phyloP scores from a whole-genome alignment of 2,329 filamentous ascomycete genomes.

The Cercospora canescens region DNA sequence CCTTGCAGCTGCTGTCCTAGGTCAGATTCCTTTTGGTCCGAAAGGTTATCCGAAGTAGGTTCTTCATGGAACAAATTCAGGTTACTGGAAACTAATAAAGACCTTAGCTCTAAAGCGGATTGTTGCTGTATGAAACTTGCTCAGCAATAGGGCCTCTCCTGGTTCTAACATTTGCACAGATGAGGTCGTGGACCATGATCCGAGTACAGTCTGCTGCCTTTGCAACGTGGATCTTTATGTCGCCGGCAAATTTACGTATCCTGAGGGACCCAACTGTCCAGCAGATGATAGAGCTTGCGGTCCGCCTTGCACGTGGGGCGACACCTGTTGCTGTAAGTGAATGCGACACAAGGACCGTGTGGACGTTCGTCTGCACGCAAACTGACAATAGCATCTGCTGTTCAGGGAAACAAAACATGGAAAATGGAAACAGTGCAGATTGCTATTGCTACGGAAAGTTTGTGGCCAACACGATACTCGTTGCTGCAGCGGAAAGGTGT shows the following conservation, averaged over 20 bases:
- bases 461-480: neutral
- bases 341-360: neutral
- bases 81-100: neutral
- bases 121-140: neutral
- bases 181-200: neutral
- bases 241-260: neutral
- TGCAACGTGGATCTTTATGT: neutral
- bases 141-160: neutral
- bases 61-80: neutral
- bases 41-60: neutral
- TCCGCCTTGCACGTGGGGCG: neutral
- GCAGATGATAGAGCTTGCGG: neutral
- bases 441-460: neutral
- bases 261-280: neutral
- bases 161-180: neutral
- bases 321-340: neutral
- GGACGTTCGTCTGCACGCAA: neutral
- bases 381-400: neutral
- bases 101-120: neutral
- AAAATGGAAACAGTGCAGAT: neutral
- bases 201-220: neutral
- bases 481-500: neutral
- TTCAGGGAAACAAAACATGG: neutral
- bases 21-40: neutral
- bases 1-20: neutral